Base-by-base conservation (phyloP, 2,329 filamentous ascomycete genomes). In the Paramyrothecium sp. region DNA sequence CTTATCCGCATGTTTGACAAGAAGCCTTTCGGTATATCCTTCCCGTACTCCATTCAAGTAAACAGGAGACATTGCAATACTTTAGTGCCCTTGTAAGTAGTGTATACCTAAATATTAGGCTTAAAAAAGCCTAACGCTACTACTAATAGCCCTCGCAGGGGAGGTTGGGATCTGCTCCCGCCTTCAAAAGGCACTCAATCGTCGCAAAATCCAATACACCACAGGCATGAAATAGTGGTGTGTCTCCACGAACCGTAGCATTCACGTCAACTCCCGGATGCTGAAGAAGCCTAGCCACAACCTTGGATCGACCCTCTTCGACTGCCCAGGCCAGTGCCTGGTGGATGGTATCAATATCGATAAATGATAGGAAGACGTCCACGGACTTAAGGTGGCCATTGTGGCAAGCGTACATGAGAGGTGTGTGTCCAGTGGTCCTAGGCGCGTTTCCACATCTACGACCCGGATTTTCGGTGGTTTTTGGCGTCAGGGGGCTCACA, bases 391-490 rank as follows among this genome's bases (percentile, higher is more conserved):
- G 16, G 52, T 73, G 63, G 8, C 69, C 68, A 23, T 60, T 30
- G 13, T 57, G 21, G 55, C 68, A 71, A 26, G 70, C 71, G 57
- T 70, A 69, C 61, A 70, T 63, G 7, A 75, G 56, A 2, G 73
- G 62, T 1, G 67, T 71, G 2, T 70, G 44, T 2, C 67, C 67
- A 3, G 13, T 16, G 38, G 26, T 49, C 1, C 58, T 62, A 41
- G 30, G 59, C 20, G 19, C 47, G 22, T 21, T 20, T 33, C 46
- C 46, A 50, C 54, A 61, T 57, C 11, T 57, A 56, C 47, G 56
- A 62, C 48, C 50, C 12, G 68, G 61, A 8, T 54, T 44, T 44
- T 44, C n/a, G 5, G 7, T 21, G 3, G 62, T 65, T 55, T 71
- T 73, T 3, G 54, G 16, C 0, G 69, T 69, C 4, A 73, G 53